These are phyloP conservation scores for Porcisia deanei DNA, from an alignment of 208 protist species.

Conservation along the genomic window DNA sequence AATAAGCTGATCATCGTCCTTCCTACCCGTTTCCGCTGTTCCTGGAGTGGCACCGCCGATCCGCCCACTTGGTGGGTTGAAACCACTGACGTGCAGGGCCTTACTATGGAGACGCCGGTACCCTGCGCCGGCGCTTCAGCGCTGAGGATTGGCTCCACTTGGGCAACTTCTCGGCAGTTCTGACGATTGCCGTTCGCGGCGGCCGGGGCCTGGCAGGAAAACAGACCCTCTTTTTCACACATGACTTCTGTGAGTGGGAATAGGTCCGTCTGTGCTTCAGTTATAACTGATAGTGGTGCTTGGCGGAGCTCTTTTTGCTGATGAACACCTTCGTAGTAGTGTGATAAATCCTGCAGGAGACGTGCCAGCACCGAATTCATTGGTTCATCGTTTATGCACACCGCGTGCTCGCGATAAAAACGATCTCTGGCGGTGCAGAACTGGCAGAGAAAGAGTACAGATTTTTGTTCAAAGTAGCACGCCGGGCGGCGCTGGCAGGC, in stretches of 20 bases:
- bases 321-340: constrained; percentile 39
- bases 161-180: background rate
- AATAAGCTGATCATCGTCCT: constrained; percentile 51
- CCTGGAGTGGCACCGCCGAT: background rate
- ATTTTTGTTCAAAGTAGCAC: constrained; percentile 66
- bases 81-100: constrained; percentile 22
- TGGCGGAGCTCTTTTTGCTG: constrained; percentile 47
- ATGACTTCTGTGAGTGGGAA: constrained; percentile 36
- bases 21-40: constrained; percentile 21
- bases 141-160: background rate
- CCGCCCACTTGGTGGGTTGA: background rate
- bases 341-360: constrained; percentile 50
- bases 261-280: constrained; percentile 30
- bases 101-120: background rate
- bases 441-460: constrained; percentile 73
- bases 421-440: constrained; percentile 81
- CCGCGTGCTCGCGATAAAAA: constrained; percentile 76
- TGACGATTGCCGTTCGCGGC: background rate
- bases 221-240: constrained; percentile 31
- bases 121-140: background rate
- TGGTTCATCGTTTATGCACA: constrained; percentile 86
- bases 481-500: constrained; percentile 59
- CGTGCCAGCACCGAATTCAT: constrained; percentile 49
- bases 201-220: constrained; percentile 24
- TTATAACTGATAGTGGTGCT: constrained; percentile 40